phyloP scores from a whole-genome alignment of 192 early-diverging fungal species.

The Gigaspora rosea region DNA sequence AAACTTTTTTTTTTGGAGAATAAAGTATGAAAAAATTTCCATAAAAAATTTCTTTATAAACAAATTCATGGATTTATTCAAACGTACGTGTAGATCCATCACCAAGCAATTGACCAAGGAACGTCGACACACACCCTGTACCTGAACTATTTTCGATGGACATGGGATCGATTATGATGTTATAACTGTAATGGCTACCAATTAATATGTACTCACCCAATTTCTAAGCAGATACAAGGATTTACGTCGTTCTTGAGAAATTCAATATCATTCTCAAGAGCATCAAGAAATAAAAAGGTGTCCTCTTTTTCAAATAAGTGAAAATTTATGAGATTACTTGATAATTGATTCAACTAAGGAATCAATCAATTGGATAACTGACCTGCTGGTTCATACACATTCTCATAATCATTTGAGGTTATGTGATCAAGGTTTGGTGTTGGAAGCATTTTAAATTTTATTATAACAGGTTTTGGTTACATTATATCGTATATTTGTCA shows the following conservation, averaged over 20 bases:
- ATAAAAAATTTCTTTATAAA: constrained; percentile 15
- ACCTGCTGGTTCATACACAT: constrained; percentile 90
- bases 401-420: constrained; percentile 56
- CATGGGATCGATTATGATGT: background rate
- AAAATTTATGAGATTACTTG: background rate
- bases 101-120: constrained; percentile 63
- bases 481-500: too few relatives aligned
- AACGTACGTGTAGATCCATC: constrained; percentile 41
- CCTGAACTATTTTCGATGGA: constrained; percentile 58
- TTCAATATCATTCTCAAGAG: constrained; percentile 75
- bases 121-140: constrained; percentile 83
- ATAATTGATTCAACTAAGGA: background rate
- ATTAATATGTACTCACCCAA: constrained; percentile 59
- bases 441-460: constrained; percentile 52
- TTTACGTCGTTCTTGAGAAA: constrained; percentile 50
- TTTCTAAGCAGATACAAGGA: constrained; percentile 80
- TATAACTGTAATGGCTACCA: too few relatives aligned
- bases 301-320: constrained; percentile 66
- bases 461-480: too few relatives aligned
- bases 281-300: constrained; percentile 90
- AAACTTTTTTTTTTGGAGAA: constrained; percentile 39
- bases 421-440: constrained; percentile 82
- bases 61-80: too few relatives aligned
- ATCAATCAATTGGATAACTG: background rate
- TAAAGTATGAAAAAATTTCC: background rate